Percentiles rank a stretch among this genome's conserved stretches.
phyloP scores from a whole-genome alignment of 176 grass and related monocot species.

The sorghum (Sorghum bicolor) region DNA sequence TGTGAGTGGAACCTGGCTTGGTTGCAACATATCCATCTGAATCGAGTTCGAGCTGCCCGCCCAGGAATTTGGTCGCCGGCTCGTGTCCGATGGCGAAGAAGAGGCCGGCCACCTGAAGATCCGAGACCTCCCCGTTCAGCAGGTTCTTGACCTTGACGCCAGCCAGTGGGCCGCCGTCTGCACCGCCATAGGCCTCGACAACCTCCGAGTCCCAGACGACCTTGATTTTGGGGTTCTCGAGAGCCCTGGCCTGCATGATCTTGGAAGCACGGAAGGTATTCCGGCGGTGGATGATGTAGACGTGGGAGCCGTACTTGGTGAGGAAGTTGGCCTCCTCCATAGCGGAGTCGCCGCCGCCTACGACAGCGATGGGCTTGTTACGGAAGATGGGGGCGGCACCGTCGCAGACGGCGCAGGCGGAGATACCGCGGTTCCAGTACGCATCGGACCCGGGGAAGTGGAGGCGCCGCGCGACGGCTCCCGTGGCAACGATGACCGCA shows the following conservation, averaged over 20 bases:
- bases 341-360: conserved; percentile 90
- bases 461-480: conserved; percentile 83
- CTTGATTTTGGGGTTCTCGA: conserved; percentile 83
- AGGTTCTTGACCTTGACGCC: conserved; percentile 84
- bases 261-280: conserved; percentile 90
- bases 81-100: conserved; percentile 96
- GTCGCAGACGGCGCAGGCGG: conserved; percentile 92
- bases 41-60: conserved; percentile 83
- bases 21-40: conserved; percentile 74
- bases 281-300: conserved; percentile 92
- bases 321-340: conserved; percentile 99
- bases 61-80: conserved; percentile 91
- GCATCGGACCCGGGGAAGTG: conserved; percentile 65
- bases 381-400: conserved; percentile 90
- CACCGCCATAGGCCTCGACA: conserved; percentile 71
- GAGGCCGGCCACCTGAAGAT: conserved; percentile 70
- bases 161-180: conserved; percentile 42
- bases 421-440: conserved; percentile 93
- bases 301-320: conserved; percentile 89
- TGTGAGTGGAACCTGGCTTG: conserved; percentile 71
- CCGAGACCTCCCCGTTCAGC: conserved; percentile 49
- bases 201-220: conserved; percentile 84
- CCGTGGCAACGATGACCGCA: conserved; percentile 73
- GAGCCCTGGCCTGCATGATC: conserved; percentile 91
- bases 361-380: conserved; percentile 77